A percentile compares a stretch with the other conserved stretches of the same genome.
Evolutionary conservation across 2,329 filamentous ascomycete genomes (phyloP).

Genomic region (Exserohilum turcica): DNA sequence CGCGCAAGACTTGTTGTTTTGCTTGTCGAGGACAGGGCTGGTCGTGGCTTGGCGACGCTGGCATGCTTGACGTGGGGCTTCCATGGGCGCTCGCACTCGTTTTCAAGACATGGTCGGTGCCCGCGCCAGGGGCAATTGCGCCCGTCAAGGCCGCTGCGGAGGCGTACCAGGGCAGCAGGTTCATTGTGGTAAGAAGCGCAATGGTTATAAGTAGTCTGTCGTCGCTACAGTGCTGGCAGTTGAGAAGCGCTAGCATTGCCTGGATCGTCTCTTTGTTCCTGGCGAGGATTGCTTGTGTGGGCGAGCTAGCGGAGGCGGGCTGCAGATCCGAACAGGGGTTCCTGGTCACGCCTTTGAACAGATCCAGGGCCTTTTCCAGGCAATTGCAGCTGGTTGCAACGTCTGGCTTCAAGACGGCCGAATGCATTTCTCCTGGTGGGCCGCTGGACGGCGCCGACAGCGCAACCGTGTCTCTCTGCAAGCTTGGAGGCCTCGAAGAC

Average conservation of each 20-base stretch:
- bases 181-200: constrained; percentile 9
- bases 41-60: neutral
- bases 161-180: constrained; percentile 10
- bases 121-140: neutral
- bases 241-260: constrained; percentile 3
- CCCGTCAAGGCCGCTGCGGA: constrained; percentile 6
- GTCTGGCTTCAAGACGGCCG: neutral
- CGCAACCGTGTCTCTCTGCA: neutral
- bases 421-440: neutral
- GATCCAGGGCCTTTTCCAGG: constrained; percentile 9
- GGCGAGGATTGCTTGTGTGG: constrained; percentile 4
- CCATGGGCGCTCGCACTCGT: neutral
- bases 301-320: neutral
- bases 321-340: constrained; percentile 3
- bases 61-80: neutral
- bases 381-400: constrained; percentile 1
- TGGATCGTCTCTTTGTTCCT: constrained; percentile 9
- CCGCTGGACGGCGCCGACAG: neutral
- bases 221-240: constrained; percentile 1
- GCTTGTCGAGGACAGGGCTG: constrained; percentile 3
- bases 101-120: neutral
- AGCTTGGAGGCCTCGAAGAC: neutral
- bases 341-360: constrained; percentile 4
- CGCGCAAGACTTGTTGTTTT: constrained; percentile 9
- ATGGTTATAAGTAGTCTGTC: constrained; percentile 6